Base-by-base conservation (phyloP, 208 protist genomes). In the Trypanosoma melophagium region DNA sequence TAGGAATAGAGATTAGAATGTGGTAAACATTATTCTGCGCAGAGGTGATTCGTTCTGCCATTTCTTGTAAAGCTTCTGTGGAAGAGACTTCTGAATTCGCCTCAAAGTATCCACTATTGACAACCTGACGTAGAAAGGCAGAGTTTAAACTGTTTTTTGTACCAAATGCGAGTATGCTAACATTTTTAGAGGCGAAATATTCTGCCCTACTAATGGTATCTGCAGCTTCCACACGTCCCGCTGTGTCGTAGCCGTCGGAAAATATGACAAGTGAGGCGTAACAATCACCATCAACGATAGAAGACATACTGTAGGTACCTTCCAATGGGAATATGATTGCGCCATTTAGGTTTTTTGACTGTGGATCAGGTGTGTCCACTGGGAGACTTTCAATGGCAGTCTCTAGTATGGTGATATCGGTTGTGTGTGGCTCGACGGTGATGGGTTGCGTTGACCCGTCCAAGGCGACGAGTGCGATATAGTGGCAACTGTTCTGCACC, bases 371-470 rank as follows among this genome's bases (percentile, higher is more conserved):
- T 38, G 59, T 59, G 2, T 0, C 12, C 14, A 68, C 16, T 14
- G 63, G 63, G 2, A 60, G 17, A 16, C 16, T n/a, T n/a, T 68
- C 40, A 8, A 68, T 52, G 1, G 63, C 50, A 1, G 0, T 22
- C 0, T 24, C n/a, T 22, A 68, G 31, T 0, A 68, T 7, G 13
- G 12, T 31, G 60, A 68, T 2, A 52, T 51, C 52, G 17, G 28
- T 68, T 21, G 60, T 56, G 49, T 68, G 63, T 25, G 63, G n/a
- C 53, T 68, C 52, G 12, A 68, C 21, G 25, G 63, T 68, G 25
- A 60, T 52, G 40, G 51, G 63, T 16, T n/a, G 10, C 7, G 14
- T 1, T 3, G 53, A 45, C 13, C 63, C 51, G 24, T 60, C 63
- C 47, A 60, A 68, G 10, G 60, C 7, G 22, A 60, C 53, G 40